Conservation (phyloP, 257 asterid genomes). For the Solanum bulbocastanum region DNA sequence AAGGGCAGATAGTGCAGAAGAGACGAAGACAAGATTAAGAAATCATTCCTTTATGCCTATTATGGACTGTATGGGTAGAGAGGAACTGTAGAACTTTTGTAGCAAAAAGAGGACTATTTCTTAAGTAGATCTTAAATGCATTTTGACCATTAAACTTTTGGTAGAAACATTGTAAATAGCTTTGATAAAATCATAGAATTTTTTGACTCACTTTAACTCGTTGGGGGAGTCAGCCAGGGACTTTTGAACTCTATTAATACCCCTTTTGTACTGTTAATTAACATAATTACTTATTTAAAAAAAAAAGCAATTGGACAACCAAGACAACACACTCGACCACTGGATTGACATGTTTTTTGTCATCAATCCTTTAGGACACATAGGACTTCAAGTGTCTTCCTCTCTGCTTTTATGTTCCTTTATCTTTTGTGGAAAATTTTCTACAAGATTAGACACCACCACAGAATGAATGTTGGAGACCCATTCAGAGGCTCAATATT, state of each 20-base stretch:
- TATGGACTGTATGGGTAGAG: neutral
- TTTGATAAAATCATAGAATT: neutral
- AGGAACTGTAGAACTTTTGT: neutral
- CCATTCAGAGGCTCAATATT: neutral
- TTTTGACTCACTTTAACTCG: neutral
- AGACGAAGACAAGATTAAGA: neutral
- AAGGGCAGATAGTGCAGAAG: neutral
- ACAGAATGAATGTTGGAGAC: neutral
- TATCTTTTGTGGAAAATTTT: neutral
- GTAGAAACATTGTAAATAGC: neutral
- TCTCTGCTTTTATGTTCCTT: neutral
- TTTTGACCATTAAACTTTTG: neutral
- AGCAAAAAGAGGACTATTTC: neutral
- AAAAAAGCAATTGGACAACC: neutral
- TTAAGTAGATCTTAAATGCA: neutral
- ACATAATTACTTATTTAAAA: neutral
- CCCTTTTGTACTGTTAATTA: neutral
- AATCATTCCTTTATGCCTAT: neutral
- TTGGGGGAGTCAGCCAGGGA: neutral
- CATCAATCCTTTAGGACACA: neutral
- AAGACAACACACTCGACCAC: neutral
- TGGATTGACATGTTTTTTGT: neutral
- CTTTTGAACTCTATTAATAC: neutral
- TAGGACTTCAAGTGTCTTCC: neutral
- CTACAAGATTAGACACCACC: neutral